Conservation (phyloP, 2,329 filamentous ascomycete species). For the Cryphonectria carpinicola region DNA sequence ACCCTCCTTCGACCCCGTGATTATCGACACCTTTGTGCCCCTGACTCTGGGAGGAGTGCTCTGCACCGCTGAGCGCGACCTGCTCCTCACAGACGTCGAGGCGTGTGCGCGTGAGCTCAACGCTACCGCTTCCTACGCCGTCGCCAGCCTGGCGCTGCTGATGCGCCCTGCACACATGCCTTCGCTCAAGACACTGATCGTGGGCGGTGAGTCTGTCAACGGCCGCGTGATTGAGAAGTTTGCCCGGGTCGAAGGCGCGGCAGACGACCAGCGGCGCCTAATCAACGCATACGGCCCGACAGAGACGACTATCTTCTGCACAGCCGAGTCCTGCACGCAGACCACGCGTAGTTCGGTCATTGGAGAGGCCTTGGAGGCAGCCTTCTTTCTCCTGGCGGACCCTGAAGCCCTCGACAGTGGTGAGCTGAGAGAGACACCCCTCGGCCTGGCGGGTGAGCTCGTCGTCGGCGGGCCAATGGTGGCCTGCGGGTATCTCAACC, state of each 20-base stretch:
- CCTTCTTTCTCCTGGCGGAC: no score
- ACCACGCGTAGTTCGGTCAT: no score
- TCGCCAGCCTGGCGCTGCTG: slow-evolving; percentile 5
- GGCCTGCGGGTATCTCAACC: slow-evolving; percentile 25
- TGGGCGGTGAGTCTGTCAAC: slow-evolving; percentile 40
- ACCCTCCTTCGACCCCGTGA: background rate
- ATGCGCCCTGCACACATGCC: background rate
- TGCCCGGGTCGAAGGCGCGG: slow-evolving; percentile 17
- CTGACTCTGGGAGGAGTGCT: background rate
- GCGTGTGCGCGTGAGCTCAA: background rate
- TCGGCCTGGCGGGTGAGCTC: slow-evolving; percentile 12
- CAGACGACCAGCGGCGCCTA: background rate
- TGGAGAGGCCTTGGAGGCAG: no score
- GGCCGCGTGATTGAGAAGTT: slow-evolving; percentile 39
- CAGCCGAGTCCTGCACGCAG: no score
- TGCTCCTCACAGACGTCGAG: background rate
- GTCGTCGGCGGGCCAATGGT: slow-evolving; percentile 28
- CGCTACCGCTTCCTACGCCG: background rate
- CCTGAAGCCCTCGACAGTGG: no score
- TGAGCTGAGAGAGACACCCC: background rate
- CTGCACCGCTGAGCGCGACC: background rate
- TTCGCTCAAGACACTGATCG: slow-evolving; percentile 36
- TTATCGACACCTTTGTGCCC: background rate
- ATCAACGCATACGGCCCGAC: slow-evolving; percentile 8
- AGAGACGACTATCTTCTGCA: slow-evolving; percentile 8